Evolutionary conservation across 106 monocot species (phyloP).

Genomic region (Dendrobium nobile): DNA sequence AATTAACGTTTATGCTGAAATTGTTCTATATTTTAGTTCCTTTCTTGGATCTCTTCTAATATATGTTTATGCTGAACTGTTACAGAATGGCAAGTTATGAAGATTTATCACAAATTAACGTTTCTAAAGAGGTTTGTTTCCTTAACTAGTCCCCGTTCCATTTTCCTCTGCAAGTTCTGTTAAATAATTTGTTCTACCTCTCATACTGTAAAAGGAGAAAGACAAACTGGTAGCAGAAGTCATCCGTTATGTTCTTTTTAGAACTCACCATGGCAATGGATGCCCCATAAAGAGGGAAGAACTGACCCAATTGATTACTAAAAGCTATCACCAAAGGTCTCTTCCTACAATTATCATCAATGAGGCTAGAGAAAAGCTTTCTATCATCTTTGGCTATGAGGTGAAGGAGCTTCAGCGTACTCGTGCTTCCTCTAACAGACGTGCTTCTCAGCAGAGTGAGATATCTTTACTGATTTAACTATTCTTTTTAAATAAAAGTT

Average conservation of each 20-base stretch:
- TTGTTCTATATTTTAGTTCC: neutral
- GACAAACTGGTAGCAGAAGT: conserved; percentile 95
- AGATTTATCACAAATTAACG: conserved; percentile 39
- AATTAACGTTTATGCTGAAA: too few species aligned
- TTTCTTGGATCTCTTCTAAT: neutral
- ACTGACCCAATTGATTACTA: conserved; percentile 67
- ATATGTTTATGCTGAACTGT: neutral
- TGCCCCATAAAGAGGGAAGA: conserved; percentile 96
- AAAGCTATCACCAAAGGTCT: conserved; percentile 67
- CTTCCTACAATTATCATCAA: conserved; percentile 75
- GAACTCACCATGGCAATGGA: conserved; percentile 66
- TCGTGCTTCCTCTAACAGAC: conserved; percentile 49
- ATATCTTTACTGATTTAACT: neutral
- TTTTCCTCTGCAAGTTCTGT: neutral
- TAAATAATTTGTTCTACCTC: neutral
- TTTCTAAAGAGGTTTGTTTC: conserved; percentile 38
- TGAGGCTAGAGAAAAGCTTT: conserved; percentile 63
- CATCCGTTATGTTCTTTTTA: conserved; percentile 73
- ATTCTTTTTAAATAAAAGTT: neutral
- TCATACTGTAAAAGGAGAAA: conserved; percentile 49
- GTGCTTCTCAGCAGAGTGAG: conserved; percentile 57
- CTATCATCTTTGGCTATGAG: conserved; percentile 74
- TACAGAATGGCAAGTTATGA: conserved; percentile 33
- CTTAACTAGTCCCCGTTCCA: neutral
- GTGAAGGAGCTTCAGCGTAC: conserved; percentile 73